A percentile compares a stretch with the other conserved stretches of the same genome.
These are phyloP conservation scores for Starmera stellimalicola DNA, from an alignment of 1,139 yeast genomes.

Conservation along the genomic window DNA sequence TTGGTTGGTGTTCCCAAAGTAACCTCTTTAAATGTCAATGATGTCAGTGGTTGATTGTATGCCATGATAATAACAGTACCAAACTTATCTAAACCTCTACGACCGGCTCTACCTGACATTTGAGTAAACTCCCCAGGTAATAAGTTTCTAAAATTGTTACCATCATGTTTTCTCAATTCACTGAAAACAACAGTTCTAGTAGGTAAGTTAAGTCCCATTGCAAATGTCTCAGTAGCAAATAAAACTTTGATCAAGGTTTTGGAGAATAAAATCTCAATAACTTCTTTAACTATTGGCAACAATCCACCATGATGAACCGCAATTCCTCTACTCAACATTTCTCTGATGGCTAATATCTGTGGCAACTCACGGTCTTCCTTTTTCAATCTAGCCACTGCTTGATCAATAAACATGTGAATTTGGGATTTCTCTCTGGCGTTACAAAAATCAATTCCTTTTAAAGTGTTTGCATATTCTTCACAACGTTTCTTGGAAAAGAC, in stretches of 20 bases:
- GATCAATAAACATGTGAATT: constrained; percentile 85
- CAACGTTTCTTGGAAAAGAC: constrained; percentile 91
- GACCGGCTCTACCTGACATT: constrained; percentile 98
- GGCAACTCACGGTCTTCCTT: constrained; percentile 91
- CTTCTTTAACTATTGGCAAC: constrained; percentile 89
- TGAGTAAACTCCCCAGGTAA: constrained; percentile 96
- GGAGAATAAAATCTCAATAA: constrained; percentile 86
- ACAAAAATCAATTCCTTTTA: constrained; percentile 70
- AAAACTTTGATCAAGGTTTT: constrained; percentile 78
- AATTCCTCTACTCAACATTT: constrained; percentile 79
- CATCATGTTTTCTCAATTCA: constrained; percentile 82
- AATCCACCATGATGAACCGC: constrained; percentile 98
- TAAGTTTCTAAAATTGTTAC: constrained; percentile 67
- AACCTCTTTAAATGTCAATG: constrained; percentile 60
- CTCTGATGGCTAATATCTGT: constrained; percentile 75
- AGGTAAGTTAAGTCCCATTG: constrained; percentile 96
- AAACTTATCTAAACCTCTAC: constrained; percentile 88
- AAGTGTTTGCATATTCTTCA: constrained; percentile 82
- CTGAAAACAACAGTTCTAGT: constrained; percentile 93
- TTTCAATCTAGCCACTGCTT: constrained; percentile 78
- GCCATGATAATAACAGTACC: constrained; percentile 97
- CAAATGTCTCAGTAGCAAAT: constrained; percentile 97
- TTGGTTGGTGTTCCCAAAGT: constrained; percentile 85
- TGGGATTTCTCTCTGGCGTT: constrained; percentile 80
- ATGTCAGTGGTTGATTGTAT: constrained; percentile 58